phyloP scores from a whole-genome alignment of 257 asterid genomes.

The Plantago elongata region DNA sequence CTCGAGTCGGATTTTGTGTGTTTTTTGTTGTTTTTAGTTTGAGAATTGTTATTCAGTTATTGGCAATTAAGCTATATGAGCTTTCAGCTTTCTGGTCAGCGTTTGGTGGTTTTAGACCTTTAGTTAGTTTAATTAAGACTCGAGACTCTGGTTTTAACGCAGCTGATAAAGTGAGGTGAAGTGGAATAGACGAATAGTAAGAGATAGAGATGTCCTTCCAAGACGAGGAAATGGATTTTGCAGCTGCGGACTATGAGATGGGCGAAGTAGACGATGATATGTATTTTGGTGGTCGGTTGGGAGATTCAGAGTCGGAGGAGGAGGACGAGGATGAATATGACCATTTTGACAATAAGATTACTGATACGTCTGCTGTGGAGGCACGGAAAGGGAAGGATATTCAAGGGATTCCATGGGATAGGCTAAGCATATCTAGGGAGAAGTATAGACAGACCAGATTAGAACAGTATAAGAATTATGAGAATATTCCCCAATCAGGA shows the following conservation, averaged over 20 bases:
- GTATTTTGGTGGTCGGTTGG: constrained; percentile 44
- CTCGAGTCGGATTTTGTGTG: background rate
- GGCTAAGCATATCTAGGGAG: constrained; percentile 45
- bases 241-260: constrained; percentile 45
- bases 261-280: constrained; percentile 48
- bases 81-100: background rate
- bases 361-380: constrained; percentile 58
- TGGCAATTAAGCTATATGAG: constrained; percentile 8
- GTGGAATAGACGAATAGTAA: constrained; percentile 11
- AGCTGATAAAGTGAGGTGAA: constrained; percentile 17
- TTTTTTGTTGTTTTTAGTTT: background rate
- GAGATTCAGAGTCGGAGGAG: constrained; percentile 51
- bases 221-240: constrained; percentile 45
- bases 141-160: constrained; percentile 5
- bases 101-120: constrained; percentile 18
- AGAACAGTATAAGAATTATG: constrained; percentile 59
- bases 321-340: constrained; percentile 47
- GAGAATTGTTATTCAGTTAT: background rate
- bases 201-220: constrained; percentile 33
- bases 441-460: constrained; percentile 58
- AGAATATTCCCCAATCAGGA: constrained; percentile 46
- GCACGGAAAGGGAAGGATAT: constrained; percentile 63
- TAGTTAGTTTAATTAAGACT: background rate
- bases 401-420: constrained; percentile 70
- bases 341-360: constrained; percentile 46